Conservation (phyloP, 139 green algal genomes). For the Chlamydomonas applanata region DNA sequence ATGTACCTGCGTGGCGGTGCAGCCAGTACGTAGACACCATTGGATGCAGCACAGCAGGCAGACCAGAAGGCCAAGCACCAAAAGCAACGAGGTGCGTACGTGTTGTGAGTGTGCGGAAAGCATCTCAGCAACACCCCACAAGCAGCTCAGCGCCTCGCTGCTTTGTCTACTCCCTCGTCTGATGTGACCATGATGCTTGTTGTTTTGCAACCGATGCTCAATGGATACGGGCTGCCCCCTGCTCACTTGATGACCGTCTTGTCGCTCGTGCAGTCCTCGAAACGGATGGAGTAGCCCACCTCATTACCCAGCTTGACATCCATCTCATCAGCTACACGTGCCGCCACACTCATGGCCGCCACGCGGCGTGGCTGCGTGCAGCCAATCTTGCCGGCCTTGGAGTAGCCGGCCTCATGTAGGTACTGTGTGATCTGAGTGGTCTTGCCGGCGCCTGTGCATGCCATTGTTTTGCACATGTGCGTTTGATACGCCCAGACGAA, state of each 20-base stretch:
- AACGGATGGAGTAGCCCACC: constrained; percentile 97
- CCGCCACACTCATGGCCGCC: constrained; percentile 94
- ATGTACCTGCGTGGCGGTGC: constrained; percentile 78
- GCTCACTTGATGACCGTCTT: constrained; percentile 91
- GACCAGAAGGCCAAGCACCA: neutral
- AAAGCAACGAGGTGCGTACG: too few species aligned
- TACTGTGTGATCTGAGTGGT: constrained; percentile 95
- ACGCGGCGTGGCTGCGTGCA: constrained; percentile 94
- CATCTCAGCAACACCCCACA: too few species aligned
- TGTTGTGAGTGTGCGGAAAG: too few species aligned
- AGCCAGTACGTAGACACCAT: neutral
- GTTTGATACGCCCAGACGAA: too few species aligned
- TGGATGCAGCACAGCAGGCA: too few species aligned
- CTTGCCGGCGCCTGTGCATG: constrained; percentile 37
- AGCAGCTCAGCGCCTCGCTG: too few species aligned
- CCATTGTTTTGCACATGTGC: too few species aligned
- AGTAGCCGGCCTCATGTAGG: constrained; percentile 94
- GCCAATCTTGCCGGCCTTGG: constrained; percentile 70
- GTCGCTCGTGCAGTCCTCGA: constrained; percentile 97
- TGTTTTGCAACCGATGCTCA: too few species aligned
- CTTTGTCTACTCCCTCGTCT: too few species aligned
- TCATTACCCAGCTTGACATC: constrained; percentile 88
- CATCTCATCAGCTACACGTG: constrained; percentile 92
- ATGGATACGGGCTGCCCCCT: too few species aligned
- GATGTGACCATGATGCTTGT: too few species aligned